Conservation (phyloP, 441 rosid genomes). For the Gossypium trilobum region DNA sequence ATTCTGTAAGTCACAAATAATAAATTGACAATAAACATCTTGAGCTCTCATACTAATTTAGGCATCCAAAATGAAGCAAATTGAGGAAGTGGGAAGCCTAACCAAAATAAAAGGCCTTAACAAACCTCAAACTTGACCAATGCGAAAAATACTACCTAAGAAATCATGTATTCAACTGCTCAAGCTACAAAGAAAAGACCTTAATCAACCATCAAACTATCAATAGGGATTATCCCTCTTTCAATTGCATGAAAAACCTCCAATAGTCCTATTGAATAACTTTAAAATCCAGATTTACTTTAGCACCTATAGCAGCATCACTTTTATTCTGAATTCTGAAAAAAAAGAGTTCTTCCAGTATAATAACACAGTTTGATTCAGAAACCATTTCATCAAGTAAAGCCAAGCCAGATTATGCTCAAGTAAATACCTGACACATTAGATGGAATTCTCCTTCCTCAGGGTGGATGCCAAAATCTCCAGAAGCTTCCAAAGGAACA, state of each 20-base stretch:
- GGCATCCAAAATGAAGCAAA: neutral
- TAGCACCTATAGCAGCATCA: neutral
- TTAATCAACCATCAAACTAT: neutral
- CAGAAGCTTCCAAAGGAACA: conserved; percentile 96
- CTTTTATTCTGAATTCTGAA: neutral
- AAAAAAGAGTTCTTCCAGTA: conserved; percentile 8
- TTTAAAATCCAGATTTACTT: neutral
- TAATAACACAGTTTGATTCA: conserved; percentile 6
- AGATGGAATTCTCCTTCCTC: conserved; percentile 97
- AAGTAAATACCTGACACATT: conserved; percentile 79
- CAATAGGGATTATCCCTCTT: neutral
- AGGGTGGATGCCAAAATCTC: conserved; percentile 97
- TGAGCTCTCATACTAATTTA: neutral
- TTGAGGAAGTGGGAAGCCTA: neutral
- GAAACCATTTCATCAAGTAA: neutral
- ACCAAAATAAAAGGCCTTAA: neutral
- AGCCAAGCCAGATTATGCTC: neutral
- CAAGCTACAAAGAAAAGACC: conserved; percentile 1
- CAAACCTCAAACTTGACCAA: neutral
- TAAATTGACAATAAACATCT: neutral
- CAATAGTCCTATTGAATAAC: neutral
- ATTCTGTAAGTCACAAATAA: neutral
- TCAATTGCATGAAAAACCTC: conserved; percentile 1
- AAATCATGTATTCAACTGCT: neutral
- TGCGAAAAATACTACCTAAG: neutral